Evolutionary conservation across 306 rosid genomes (phyloP).

Genomic region (Prinsepia uniflora): DNA sequence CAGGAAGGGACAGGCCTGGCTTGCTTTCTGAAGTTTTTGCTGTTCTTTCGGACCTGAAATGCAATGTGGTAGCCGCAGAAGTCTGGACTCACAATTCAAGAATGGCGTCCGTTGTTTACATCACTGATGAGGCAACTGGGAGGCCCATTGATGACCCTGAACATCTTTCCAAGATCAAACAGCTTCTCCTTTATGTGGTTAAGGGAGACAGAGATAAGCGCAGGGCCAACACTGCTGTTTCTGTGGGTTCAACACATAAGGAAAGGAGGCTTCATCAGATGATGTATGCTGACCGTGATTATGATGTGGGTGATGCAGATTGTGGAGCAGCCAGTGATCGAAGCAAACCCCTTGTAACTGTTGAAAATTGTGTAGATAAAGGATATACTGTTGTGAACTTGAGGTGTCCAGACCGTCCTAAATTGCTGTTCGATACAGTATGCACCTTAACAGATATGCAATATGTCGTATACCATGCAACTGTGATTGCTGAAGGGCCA

Average conservation of each 20-base stretch:
- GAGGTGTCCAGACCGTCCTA: constrained; percentile 88
- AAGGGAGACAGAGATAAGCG: constrained; percentile 81
- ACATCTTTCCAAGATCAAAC: constrained; percentile 65
- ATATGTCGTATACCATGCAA: constrained; percentile 90
- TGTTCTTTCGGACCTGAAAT: constrained; percentile 84
- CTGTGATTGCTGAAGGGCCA: constrained; percentile 83
- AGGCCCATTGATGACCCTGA: constrained; percentile 52
- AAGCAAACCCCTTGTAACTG: constrained; percentile 58
- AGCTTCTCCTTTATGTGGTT: constrained; percentile 68
- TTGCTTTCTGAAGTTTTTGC: constrained; percentile 95
- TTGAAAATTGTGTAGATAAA: constrained; percentile 71
- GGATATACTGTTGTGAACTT: constrained; percentile 91
- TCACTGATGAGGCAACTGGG: constrained; percentile 62
- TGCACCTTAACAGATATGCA: constrained; percentile 97
- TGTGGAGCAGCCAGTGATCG: constrained; percentile 47
- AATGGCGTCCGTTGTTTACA: constrained; percentile 92
- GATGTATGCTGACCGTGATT: constrained; percentile 99
- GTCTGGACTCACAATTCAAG: constrained; percentile 98
- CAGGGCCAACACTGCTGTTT: constrained; percentile 85
- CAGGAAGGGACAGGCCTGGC: constrained; percentile 93
- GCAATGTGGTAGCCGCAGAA: constrained; percentile 96
- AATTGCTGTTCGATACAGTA: constrained; percentile 73
- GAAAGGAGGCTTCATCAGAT: constrained; percentile 94
- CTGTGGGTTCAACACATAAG: constrained; percentile 89
- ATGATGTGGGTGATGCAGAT: constrained; percentile 45